phyloP scores from a whole-genome alignment of 768 basidiomycete genomes.

The Mycena indigotica region DNA sequence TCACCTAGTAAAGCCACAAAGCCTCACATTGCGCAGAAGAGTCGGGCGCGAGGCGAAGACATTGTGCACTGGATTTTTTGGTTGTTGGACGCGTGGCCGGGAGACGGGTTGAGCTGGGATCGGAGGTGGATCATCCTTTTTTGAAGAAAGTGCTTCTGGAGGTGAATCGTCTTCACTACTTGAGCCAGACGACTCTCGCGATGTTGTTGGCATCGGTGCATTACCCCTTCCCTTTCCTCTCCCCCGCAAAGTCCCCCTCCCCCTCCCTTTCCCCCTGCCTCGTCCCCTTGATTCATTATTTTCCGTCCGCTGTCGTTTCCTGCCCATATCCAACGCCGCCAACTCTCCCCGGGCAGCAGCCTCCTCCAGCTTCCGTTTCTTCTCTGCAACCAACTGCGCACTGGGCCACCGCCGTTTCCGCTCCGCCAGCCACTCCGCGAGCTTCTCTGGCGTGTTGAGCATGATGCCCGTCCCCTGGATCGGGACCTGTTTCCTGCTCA shows the following conservation, averaged over 20 bases:
- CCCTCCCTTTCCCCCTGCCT: slow-evolving; percentile 34
- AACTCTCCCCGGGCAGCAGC: slow-evolving; percentile 82
- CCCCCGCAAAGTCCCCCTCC: slow-evolving; percentile 27
- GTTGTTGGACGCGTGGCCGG: slow-evolving; percentile 33
- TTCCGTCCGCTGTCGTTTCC: slow-evolving; percentile 46
- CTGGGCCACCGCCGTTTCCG: slow-evolving; percentile 88
- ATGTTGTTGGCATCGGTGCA: slow-evolving; percentile 26
- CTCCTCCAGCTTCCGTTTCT: slow-evolving; percentile 77
- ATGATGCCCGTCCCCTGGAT: slow-evolving; percentile 80
- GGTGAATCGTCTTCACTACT: slow-evolving; percentile 39
- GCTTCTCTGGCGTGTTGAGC: slow-evolving; percentile 79
- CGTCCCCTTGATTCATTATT: slow-evolving; percentile 21
- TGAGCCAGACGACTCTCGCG: no score
- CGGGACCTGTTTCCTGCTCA: slow-evolving; percentile 61
- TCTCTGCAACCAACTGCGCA: slow-evolving; percentile 67
- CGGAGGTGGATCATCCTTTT: slow-evolving; percentile 24
- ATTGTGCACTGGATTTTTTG: slow-evolving; percentile 56
- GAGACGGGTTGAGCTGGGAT: slow-evolving; percentile 13
- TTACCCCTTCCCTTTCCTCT: slow-evolving; percentile 26
- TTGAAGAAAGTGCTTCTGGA: slow-evolving; percentile 66
- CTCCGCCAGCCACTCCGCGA: slow-evolving; percentile 87
- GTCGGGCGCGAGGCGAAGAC: slow-evolving; percentile 70
- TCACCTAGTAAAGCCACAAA: neutral
- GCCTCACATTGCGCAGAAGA: slow-evolving; percentile 76
- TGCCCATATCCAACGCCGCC: slow-evolving; percentile 44